Base-by-base conservation (phyloP, 805 yeast species). In the Lipomyces kockii region DNA sequence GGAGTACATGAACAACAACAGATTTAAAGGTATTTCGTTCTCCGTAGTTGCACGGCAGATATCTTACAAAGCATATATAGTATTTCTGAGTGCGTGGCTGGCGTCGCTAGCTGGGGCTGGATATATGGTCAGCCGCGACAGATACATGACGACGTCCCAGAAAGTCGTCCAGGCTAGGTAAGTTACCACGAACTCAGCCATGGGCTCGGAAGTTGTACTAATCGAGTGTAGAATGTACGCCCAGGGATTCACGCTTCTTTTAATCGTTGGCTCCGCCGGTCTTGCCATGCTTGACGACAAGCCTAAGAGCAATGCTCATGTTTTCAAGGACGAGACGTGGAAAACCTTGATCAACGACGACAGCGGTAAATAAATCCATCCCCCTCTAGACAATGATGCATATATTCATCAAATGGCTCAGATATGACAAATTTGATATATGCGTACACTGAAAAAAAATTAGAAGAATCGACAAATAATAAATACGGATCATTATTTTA, bases 101-200 rank as follows among this genome's bases (percentile, higher is more conserved):
- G 89, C 86, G 27, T 88, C 94, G 2, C 79, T 90, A 81, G 90
- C 83, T 72, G 97, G 92, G 0, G 89, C 96, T 3, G 91, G 94
- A 91, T 85, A 79, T 58, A 74, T 81, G 57, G 91, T 90, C 62
- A 87, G 90, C 80, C 85, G 84, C 73, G 97, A 91, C 77, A 88
- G 87, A 71, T 81, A 87, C 76, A 84, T 91, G 89, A 85, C 91
- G 64, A 84, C 83, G 71, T 79, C 95, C 6, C 97, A 91, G 80
- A 91, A 90, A 77, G 86, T 90, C 61, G 95, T 90, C 39, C 92
- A 89, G 76, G 97, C 96, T 34, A 87, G 67, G 67, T 58, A n/a
- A 14, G 35, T 12, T 58, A 29, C n/a, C 32, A n/a, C 39, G 11
- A 5, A n/a, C 3, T 37, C 39, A 6, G 8, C 20, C 22, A 6